Evolutionary conservation across 352 stramenopile genomes (phyloP).

Genomic region (Pythium periplocum): DNA sequence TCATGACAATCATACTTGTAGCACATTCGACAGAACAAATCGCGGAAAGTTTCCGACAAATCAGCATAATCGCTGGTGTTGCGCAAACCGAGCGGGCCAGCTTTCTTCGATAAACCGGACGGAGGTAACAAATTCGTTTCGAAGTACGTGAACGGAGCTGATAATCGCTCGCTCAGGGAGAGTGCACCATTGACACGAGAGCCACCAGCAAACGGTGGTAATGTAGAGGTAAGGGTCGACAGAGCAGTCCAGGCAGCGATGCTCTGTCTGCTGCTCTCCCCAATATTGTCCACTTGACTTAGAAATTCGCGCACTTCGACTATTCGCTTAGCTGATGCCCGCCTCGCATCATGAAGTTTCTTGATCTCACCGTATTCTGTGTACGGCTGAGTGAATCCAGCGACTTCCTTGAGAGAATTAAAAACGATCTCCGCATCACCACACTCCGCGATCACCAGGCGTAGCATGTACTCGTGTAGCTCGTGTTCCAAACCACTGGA

Average conservation of each 20-base stretch:
- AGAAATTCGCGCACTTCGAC: slow-evolving; percentile 20
- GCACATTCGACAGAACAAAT: slow-evolving; percentile 90
- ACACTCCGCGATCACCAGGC: slow-evolving; percentile 50
- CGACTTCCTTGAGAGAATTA: slow-evolving; percentile 46
- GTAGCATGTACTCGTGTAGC: slow-evolving; percentile 65
- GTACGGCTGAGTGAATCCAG: slow-evolving; percentile 51
- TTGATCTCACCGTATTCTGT: slow-evolving; percentile 69
- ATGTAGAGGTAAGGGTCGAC: background rate
- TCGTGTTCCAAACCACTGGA: slow-evolving; percentile 54
- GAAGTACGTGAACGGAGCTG: slow-evolving; percentile 53
- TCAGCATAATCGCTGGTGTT: slow-evolving; percentile 58
- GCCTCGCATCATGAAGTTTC: slow-evolving; percentile 43
- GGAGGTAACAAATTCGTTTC: slow-evolving; percentile 46
- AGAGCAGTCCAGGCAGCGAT: background rate
- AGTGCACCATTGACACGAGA: background rate
- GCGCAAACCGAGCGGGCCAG: slow-evolving; percentile 38
- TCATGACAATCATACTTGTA: slow-evolving; percentile 91
- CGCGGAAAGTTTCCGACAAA: slow-evolving; percentile 83
- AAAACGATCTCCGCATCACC: slow-evolving; percentile 56
- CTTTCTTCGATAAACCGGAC: slow-evolving; percentile 3
- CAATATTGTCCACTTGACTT: background rate
- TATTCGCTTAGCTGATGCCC: slow-evolving; percentile 31
- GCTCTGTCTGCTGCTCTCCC: too few species aligned
- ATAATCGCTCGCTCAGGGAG: slow-evolving; percentile 36
- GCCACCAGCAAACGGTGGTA: background rate